Base-by-base conservation (phyloP, 371 early-diverging fungal species). In the Rhizomucor pusillus region DNA sequence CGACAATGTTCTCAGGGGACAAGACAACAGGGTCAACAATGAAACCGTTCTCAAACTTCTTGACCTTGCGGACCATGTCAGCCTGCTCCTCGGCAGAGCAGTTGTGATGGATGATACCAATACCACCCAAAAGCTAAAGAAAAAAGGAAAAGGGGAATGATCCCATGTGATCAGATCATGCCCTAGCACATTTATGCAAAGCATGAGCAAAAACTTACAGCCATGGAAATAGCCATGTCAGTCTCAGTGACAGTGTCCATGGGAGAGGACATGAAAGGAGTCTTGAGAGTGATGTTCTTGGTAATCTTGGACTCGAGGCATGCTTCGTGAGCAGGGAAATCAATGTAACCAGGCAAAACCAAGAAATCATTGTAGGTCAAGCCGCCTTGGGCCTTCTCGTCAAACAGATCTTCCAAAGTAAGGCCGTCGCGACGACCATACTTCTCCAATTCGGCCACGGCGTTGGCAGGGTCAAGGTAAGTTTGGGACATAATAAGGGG, bases 171-270 rank as follows among this genome's bases (percentile, higher is more conserved):
- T 50, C 39, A 13, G 35, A 35, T 25, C 23, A 29, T 43, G 24
- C 43, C 12, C 43, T 23, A 47, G 16, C 50, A 40, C 10, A 4
- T 19, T 25, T 46, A 12, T 29, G 29, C 29, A 29, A 29, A 35
- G 10, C 19, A 12, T 16, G 5, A 10, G 3, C 10, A 24, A 37
- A 18, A 37, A 77, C 84, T 87, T 73, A 92, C 81, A 53, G 97
- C 97, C 93, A 98, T 94, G 60, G 91, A 86, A 66, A 96, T 94
- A 55, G 96, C 98, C 98, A 98, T 98, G 22, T 91, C 88, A 29
- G 92, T 75, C 79, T 97, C 97, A 35, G 98, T 96, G 35, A 97
- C 98, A 44, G 98, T 97, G 75, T 97, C 98, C 98, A 97, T 97
- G 59, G 98, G 96, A 58, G 89, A 87, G 22, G 93, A 92, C 69